Conservation (phyloP, 2,329 filamentous ascomycete species). For the Fusarium staphyleae region DNA sequence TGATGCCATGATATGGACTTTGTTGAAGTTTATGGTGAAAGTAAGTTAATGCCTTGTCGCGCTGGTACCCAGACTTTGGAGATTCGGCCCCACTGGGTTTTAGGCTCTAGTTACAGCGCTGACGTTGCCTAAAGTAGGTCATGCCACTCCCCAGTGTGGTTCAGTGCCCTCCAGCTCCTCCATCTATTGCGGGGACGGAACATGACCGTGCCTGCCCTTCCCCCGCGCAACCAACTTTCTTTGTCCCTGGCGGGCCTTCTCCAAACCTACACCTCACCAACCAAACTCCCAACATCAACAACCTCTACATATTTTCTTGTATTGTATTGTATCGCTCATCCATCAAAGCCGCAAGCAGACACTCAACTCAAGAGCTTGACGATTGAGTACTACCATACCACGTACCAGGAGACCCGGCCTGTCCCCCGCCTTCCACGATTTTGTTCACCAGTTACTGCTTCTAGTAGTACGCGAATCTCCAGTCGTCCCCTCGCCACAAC, state of each 20-base stretch:
- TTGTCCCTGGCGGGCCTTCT: conserved; percentile 8
- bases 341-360: conserved; percentile 29
- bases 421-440: conserved; percentile 1
- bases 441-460: conserved; percentile 1
- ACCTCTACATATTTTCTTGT: conserved; percentile 5
- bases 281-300: conserved; percentile 2
- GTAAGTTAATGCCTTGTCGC: neutral
- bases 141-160: conserved; percentile 4
- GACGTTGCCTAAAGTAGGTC: neutral
- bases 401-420: conserved; percentile 22
- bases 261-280: conserved; percentile 28
- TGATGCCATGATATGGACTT: neutral
- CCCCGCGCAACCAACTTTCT: neutral
- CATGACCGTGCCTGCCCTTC: conserved; percentile 10
- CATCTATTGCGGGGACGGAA: conserved; percentile 19
- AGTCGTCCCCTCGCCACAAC: conserved; percentile 23
- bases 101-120: neutral
- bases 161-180: too few relatives aligned
- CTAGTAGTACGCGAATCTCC: neutral
- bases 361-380: conserved; percentile 11
- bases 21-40: neutral
- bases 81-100: conserved; percentile 1
- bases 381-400: conserved; percentile 5
- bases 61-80: neutral
- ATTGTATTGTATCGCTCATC: neutral